Base-by-base conservation (phyloP, 345 rosid genomes). In the Turritis glabra region DNA sequence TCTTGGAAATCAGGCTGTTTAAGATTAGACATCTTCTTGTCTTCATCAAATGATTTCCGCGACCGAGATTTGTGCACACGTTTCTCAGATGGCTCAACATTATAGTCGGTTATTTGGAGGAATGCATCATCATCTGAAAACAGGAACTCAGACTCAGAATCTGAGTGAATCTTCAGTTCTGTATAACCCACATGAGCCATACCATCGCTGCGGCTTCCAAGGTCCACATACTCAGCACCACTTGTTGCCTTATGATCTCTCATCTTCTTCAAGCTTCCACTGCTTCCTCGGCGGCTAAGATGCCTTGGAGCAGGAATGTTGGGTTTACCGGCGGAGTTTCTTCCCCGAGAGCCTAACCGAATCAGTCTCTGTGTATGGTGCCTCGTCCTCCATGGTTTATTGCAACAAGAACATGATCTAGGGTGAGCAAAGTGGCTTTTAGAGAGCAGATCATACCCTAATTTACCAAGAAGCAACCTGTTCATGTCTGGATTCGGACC, bases 341-440 rank as follows among this genome's bases (percentile, higher is more conserved):
- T 77, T 17, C 63, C 78, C 6, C 73, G 43, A 41, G 82, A 62
- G 38, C 78, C 80, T 72, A 84, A 51, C 68, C 69, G 76, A n/a
- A 62, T 30, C 14, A 77, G 61, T 62, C 80, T 82, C 67, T 81
- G 81, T 46, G 81, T 54, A 43, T 77, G 62, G 15, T 80, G 80
- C 64, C 80, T 84, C 4, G 87, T 77, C 73, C 74, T 69, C 87
- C 84, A 82, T 15, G 85, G 85, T 58, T 80, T 81, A 75, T 79
- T 63, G 48, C 97, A 91, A 76, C 97, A 91, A 53, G 91, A 78
- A 81, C 97, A 87, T 10, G 67, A 51, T 41, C 67, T 79, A 32
- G 80, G 38, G 23, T 71, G 62, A 57, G 55, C 26, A 58, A 82
- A 70, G 43, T 84, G 80, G 63, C 60, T 69, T 19, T 72, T 85